A percentile compares a stretch with the other conserved stretches of the same genome.
These are phyloP conservation scores for Verticillium longisporum DNA, from an alignment of 2,329 filamentous ascomycete species.

Conservation along the genomic window DNA sequence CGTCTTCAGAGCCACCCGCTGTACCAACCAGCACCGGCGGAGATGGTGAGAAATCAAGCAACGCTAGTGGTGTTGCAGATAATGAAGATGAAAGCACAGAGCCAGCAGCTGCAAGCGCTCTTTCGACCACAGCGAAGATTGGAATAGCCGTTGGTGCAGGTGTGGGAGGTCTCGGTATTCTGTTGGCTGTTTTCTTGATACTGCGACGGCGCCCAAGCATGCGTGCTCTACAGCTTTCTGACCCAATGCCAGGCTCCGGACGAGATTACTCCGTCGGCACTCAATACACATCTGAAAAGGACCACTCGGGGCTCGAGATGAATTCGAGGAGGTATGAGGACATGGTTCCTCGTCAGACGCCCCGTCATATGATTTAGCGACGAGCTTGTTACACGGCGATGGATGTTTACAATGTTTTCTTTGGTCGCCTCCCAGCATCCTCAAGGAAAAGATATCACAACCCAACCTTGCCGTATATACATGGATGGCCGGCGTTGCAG, in stretches of 20 bases:
- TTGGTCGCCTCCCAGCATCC: neutral
- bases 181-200: constrained; percentile 30
- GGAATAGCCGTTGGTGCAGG: constrained; percentile 43
- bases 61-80: constrained; percentile 13
- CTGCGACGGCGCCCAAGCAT: constrained; percentile 24
- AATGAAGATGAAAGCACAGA: neutral
- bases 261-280: constrained; percentile 17
- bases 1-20: constrained; percentile 1
- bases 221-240: constrained; percentile 37
- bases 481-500: neutral
- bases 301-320: constrained; percentile 39
- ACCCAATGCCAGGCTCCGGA: constrained; percentile 41
- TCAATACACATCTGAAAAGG: constrained; percentile 14
- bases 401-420: neutral
- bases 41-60: constrained; percentile 4
- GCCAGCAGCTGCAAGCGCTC: constrained; percentile 1
- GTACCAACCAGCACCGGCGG: neutral
- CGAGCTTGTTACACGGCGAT: neutral
- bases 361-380: constrained; percentile 32
- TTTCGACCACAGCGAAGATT: constrained; percentile 37
- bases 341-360: constrained; percentile 45
- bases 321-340: constrained; percentile 50
- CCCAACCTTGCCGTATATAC: too few relatives aligned
- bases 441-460: neutral
- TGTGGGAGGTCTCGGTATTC: constrained; percentile 31